phyloP scores from a whole-genome alignment of 164 flowering plant species.

The Nelumbo lutea region DNA sequence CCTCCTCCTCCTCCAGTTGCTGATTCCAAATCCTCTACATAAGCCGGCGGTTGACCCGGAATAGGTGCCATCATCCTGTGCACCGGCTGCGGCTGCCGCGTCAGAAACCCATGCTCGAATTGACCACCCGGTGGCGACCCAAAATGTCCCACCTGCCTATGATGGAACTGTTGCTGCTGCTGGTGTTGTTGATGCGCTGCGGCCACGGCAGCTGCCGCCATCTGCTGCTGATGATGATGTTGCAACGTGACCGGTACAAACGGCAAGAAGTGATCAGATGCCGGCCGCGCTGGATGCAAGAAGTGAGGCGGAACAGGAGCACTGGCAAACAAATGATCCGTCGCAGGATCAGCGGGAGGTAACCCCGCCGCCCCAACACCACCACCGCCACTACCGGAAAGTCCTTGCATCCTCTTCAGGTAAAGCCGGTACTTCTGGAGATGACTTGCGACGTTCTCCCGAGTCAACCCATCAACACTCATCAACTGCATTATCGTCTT shows the following conservation, averaged over 20 bases:
- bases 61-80: conserved; percentile 53
- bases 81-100: conserved; percentile 39
- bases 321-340: conserved; percentile 82
- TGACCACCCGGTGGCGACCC: conserved; percentile 70
- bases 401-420: conserved; percentile 88
- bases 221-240: conserved; percentile 58
- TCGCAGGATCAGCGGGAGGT: conserved; percentile 51
- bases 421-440: conserved; percentile 92
- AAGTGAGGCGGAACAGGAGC: conserved; percentile 87
- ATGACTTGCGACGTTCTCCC: conserved; percentile 98
- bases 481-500: conserved; percentile 99
- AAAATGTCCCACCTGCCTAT: conserved; percentile 60
- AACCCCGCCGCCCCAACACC: conserved; percentile 23
- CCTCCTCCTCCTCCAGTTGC: conserved; percentile 24
- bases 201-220: conserved; percentile 39
- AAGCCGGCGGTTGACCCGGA: conserved; percentile 30
- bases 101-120: conserved; percentile 63
- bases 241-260: conserved; percentile 57
- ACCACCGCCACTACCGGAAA: conserved; percentile 43
- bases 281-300: conserved; percentile 42
- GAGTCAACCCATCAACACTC: conserved; percentile 95
- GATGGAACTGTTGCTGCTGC: conserved; percentile 49
- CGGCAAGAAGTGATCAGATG: conserved; percentile 65
- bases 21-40: conserved; percentile 64
- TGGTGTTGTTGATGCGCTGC: conserved; percentile 19